Conservation (phyloP, 768 basidiomycete genomes). For the Asterophora lycoperdoides region DNA sequence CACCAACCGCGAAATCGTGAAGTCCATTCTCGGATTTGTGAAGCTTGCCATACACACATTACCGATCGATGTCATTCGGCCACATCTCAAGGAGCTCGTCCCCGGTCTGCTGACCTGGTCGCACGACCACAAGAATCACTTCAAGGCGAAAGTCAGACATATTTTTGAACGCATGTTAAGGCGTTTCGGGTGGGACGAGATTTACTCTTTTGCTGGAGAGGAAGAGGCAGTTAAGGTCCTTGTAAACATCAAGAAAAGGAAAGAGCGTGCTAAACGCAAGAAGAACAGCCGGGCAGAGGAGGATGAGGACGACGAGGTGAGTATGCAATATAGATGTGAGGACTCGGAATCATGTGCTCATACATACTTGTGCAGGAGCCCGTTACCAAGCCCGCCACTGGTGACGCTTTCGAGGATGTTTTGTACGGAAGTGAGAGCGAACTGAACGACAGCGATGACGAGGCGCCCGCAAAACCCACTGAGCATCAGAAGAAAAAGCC, state of each 20-base stretch:
- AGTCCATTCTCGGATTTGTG: slow-evolving; percentile 91
- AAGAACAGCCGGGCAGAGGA: slow-evolving; percentile 59
- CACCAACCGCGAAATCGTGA: slow-evolving; percentile 95
- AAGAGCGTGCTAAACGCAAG: slow-evolving; percentile 89
- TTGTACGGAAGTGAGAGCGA: slow-evolving; percentile 97
- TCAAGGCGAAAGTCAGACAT: slow-evolving; percentile 94
- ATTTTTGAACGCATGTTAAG: slow-evolving; percentile 95
- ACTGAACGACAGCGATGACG: slow-evolving; percentile 66
- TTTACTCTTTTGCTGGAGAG: slow-evolving; percentile 68
- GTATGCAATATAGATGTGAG: background rate
- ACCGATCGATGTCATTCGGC: slow-evolving; percentile 63
- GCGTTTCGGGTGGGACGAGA: slow-evolving; percentile 83
- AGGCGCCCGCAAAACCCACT: slow-evolving; percentile 31
- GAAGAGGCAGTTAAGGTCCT: slow-evolving; percentile 87
- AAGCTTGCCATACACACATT: slow-evolving; percentile 91
- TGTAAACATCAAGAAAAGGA: slow-evolving; percentile 91
- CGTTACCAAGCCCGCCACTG: slow-evolving; percentile 48
- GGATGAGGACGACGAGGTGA: slow-evolving; percentile 47
- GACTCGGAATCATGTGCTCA: slow-evolving; percentile 3
- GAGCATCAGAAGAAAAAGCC: slow-evolving; percentile 30
- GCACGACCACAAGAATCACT: slow-evolving; percentile 98
- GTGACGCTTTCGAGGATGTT: slow-evolving; percentile 95
- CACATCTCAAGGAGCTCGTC: slow-evolving; percentile 73
- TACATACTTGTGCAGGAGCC: slow-evolving; percentile 33
- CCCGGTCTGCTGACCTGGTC: slow-evolving; percentile 88